Conservation (phyloP, 164 flowering plant species). For the Malania oleifera region DNA sequence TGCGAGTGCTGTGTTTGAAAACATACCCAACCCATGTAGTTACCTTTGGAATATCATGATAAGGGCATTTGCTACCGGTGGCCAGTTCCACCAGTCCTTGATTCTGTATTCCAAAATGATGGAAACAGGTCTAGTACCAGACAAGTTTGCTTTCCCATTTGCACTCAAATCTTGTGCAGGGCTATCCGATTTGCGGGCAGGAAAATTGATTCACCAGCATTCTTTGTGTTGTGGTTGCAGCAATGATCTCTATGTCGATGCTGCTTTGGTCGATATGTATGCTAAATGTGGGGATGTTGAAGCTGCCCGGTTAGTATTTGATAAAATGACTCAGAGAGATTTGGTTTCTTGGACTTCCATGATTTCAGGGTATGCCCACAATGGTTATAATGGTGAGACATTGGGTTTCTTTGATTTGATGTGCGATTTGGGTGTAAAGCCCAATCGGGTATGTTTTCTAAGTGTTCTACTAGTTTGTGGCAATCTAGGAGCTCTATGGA, state of each 20-base stretch:
- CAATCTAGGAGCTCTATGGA: slow-evolving; percentile 23
- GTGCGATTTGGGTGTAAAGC: slow-evolving; percentile 11
- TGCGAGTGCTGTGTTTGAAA: slow-evolving; percentile 13
- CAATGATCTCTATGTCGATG: slow-evolving; percentile 20
- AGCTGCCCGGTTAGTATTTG: slow-evolving; percentile 23
- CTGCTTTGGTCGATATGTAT: slow-evolving; percentile 27
- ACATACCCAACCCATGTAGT: slow-evolving; percentile 19
- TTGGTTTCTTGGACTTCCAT: slow-evolving; percentile 29
- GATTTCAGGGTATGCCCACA: slow-evolving; percentile 29
- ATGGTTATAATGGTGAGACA: slow-evolving; percentile 17
- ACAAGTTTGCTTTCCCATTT: slow-evolving; percentile 34
- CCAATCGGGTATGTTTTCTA: slow-evolving; percentile 23
- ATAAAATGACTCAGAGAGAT: slow-evolving; percentile 22
- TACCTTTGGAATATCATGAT: slow-evolving; percentile 29
- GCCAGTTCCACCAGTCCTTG: slow-evolving; percentile 15
- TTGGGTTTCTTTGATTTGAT: slow-evolving; percentile 18
- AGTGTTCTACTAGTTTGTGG: slow-evolving; percentile 26
- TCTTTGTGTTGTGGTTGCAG: slow-evolving; percentile 18
- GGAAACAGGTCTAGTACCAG: slow-evolving; percentile 18
- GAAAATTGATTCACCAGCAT: slow-evolving; percentile 24
- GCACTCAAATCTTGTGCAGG: slow-evolving; percentile 36
- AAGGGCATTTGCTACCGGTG: slow-evolving; percentile 18
- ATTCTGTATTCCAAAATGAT: slow-evolving; percentile 21
- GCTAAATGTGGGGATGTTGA: slow-evolving; percentile 24
- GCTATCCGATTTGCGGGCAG: slow-evolving; percentile 18